Evolutionary conservation across 345 rosid species (phyloP).

Genomic region (Lenwebbia sp.): DNA sequence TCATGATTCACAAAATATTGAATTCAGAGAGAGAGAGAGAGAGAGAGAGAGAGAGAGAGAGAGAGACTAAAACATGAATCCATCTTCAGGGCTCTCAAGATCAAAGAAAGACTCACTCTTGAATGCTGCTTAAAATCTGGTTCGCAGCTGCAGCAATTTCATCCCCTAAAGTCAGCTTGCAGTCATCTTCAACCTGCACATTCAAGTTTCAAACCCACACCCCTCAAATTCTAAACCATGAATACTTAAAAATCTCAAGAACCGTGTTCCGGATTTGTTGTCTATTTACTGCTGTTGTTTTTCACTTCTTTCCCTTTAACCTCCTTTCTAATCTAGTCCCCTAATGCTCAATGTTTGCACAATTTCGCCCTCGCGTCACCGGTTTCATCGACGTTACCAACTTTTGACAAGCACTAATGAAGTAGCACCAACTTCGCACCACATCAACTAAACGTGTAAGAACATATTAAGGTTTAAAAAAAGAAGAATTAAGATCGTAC

Average conservation of each 20-base stretch:
- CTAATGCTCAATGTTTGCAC: not conserved
- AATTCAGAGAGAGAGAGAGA: not conserved
- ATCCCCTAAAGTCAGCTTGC: constrained; percentile 65
- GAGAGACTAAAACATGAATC: not conserved
- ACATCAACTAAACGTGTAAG: not conserved
- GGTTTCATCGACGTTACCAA: not conserved
- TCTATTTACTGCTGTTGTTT: not conserved
- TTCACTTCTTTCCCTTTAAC: not conserved
- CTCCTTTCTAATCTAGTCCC: not conserved
- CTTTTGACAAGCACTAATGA: not conserved
- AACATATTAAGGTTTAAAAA: not conserved
- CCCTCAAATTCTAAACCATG: not conserved
- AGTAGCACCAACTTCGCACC: not conserved
- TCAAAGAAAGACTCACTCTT: constrained; percentile 23
- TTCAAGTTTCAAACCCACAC: not conserved
- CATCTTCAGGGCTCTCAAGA: constrained; percentile 1
- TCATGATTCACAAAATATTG: not conserved
- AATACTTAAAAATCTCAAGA: not conserved
- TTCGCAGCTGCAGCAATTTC: constrained; percentile 67
- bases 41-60: not conserved
- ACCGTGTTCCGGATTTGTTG: not conserved
- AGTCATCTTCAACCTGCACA: constrained; percentile 82
- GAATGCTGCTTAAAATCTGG: constrained; percentile 53
- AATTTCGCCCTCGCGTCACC: not conserved
- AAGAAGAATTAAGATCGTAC: constrained; percentile 10